A percentile compares a stretch with the other conserved stretches of the same genome.
These are phyloP conservation scores for Limonium bicolor DNA, from an alignment of 148 eudicot species.

Conservation along the genomic window DNA sequence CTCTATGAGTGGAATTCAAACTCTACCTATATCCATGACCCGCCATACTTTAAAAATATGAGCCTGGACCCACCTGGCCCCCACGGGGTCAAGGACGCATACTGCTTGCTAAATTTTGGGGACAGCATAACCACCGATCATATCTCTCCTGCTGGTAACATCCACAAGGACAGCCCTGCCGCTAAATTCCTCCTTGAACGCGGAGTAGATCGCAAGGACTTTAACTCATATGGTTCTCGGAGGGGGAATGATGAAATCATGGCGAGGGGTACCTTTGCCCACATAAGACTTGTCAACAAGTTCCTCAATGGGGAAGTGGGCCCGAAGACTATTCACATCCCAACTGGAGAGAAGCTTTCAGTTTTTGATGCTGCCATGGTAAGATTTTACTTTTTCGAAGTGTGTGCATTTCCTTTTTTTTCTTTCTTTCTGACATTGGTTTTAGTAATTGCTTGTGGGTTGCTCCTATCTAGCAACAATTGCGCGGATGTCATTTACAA, in stretches of 20 bases:
- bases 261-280: constrained; percentile 96
- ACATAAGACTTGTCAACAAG: constrained; percentile 81
- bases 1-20: constrained; percentile 78
- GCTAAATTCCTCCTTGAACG: constrained; percentile 77
- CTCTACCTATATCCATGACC: constrained; percentile 82
- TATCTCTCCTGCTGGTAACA: constrained; percentile 94
- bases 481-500: constrained; percentile 72
- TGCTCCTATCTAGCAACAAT: constrained; percentile 11
- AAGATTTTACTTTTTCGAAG: constrained; percentile 6
- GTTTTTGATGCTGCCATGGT: constrained; percentile 90
- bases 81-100: constrained; percentile 83
- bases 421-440: background rate
- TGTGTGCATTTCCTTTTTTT: background rate
- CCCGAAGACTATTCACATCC: constrained; percentile 82
- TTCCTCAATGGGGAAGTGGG: constrained; percentile 82
- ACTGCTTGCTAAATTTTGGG: constrained; percentile 77
- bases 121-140: constrained; percentile 97
- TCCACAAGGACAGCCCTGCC: constrained; percentile 93
- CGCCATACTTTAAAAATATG: constrained; percentile 89
- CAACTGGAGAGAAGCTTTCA: constrained; percentile 68
- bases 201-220: constrained; percentile 77
- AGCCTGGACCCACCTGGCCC: constrained; percentile 89
- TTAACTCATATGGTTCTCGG: constrained; percentile 93
- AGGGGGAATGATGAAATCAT: constrained; percentile 95
- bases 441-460: no score